A percentile compares a stretch with the other conserved stretches of the same genome.
Evolutionary conservation across 306 rosid genomes (phyloP).

Genomic region (Lathyrus sativus): DNA sequence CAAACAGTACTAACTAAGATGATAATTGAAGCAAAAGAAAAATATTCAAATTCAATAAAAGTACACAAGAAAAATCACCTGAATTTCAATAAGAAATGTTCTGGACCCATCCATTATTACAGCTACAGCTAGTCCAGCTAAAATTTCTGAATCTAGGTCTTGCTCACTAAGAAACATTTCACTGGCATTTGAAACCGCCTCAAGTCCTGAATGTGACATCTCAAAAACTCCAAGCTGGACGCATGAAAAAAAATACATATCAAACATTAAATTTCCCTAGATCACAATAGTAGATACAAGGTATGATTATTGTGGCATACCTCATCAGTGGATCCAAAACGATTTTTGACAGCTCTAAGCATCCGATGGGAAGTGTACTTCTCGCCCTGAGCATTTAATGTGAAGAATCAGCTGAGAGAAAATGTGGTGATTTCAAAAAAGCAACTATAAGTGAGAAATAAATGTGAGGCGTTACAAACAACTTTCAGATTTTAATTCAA

Average conservation of each 20-base stretch:
- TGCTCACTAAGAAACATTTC: slow-evolving; percentile 84
- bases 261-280: slow-evolving; percentile 5
- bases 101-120: slow-evolving; percentile 93
- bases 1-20: too few species aligned
- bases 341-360: slow-evolving; percentile 93
- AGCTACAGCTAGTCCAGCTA: slow-evolving; percentile 92
- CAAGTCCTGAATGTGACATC: slow-evolving; percentile 77
- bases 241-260: slow-evolving; percentile 28
- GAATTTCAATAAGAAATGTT: slow-evolving; percentile 86
- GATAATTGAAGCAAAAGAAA: background rate
- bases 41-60: background rate
- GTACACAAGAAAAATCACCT: slow-evolving; percentile 49
- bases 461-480: slow-evolving; percentile 14
- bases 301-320: slow-evolving; percentile 42
- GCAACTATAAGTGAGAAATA: slow-evolving; percentile 5
- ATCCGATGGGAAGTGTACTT: slow-evolving; percentile 79
- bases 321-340: slow-evolving; percentile 97
- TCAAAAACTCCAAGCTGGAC: slow-evolving; percentile 94
- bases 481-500: slow-evolving; percentile 23
- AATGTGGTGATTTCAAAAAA: slow-evolving; percentile 21
- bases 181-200: slow-evolving; percentile 73
- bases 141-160: slow-evolving; percentile 60
- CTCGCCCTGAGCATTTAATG: slow-evolving; percentile 66
- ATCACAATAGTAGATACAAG: slow-evolving; percentile 10
- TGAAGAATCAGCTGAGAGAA: slow-evolving; percentile 33